Evolutionary conservation across 768 basidiomycete genomes (phyloP), one percentile per base, ranked within the genome.

Genomic region (Amanita rubescens): DNA sequence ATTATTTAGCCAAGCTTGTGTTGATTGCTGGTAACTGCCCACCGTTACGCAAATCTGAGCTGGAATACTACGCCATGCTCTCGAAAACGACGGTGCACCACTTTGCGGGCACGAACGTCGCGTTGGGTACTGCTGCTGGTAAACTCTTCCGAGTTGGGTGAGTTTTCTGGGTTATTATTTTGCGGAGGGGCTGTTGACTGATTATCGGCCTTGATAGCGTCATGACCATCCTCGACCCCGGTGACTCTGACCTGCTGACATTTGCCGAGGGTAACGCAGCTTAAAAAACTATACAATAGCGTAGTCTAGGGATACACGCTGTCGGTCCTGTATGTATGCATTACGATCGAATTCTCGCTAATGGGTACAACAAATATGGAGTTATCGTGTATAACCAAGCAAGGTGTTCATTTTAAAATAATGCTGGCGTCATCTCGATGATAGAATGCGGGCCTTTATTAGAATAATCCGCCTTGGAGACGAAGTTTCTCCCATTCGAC

Each of bases 61-160:
- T 99, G 55, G 96, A 99, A 79, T 99, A 98, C 80, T 99, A 98
- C 69, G 96, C 94, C 75, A 96, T 96, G 94, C 81, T 99, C 69
- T 96, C 94, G 62, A 99, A 99, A 80, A 98, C 95, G 54, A 84
- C 90, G 54, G 95, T 98, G 54, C 96, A 98, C 76, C 94, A 98
- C 77, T 99, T 96, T 71, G 79, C 84, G 59, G 96, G 96, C 59
- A 94, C 94, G 59, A 99, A 99, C 69, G 93, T 98, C 62, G 90
- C 95, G 56, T 87, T 99, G 59, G 96, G 96, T 55, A 99, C 96
- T 48, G 96, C 96, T 71, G 94, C 96, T 55, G 96, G 96, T 70
- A 95, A 94, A 76, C 85, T 98, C 61, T 99, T 97, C 90, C 93
- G 94, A 62, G 95, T 98, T 57, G 94, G 92, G 90, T 92, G 53